Percentiles rank a stretch among this genome's conserved stretches.
Conservation (phyloP, 176 grass and related monocot genomes). For the Pharus latifolius region DNA sequence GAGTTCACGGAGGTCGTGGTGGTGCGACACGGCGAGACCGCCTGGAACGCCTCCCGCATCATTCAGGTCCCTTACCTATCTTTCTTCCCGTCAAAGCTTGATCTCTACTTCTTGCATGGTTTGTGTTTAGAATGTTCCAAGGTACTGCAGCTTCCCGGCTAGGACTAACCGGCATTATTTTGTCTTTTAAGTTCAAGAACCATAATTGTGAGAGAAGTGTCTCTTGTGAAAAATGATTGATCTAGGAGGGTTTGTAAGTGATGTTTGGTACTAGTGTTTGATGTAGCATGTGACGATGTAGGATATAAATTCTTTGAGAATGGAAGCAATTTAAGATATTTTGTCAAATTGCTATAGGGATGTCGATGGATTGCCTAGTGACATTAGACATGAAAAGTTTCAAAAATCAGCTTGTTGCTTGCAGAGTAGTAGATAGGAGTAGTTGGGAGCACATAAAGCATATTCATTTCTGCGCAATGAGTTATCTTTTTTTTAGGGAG, state of each 20-base stretch:
- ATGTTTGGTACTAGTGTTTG: not conserved
- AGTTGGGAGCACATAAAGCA: not conserved
- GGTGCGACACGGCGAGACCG: constrained; percentile 65
- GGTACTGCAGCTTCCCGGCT: too few relatives aligned
- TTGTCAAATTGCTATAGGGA: not conserved
- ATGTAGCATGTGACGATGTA: not conserved
- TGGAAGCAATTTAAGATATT: not conserved
- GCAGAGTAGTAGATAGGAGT: too few relatives aligned
- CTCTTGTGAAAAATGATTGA: too few relatives aligned
- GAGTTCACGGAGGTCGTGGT: constrained; percentile 72
- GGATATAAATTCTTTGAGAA: not conserved
- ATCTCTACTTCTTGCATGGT: not conserved
- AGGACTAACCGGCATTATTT: too few relatives aligned
- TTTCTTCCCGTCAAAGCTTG: not conserved
- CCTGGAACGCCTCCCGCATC: constrained; percentile 69
- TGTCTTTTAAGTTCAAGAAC: too few relatives aligned
- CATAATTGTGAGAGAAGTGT: too few relatives aligned
- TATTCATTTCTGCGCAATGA: not conserved
- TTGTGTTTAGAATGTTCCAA: too few relatives aligned
- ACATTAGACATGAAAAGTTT: not conserved
- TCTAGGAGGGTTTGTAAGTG: not conserved
- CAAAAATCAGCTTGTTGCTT: not conserved
- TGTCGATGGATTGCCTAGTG: not conserved
- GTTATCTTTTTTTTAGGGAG: not conserved
- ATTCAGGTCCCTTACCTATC: constrained; percentile 41